Evolutionary conservation across 148 eudicot species (phyloP), one percentile per base, ranked within the genome.

Genomic region (Rhododendron griersonianum): DNA sequence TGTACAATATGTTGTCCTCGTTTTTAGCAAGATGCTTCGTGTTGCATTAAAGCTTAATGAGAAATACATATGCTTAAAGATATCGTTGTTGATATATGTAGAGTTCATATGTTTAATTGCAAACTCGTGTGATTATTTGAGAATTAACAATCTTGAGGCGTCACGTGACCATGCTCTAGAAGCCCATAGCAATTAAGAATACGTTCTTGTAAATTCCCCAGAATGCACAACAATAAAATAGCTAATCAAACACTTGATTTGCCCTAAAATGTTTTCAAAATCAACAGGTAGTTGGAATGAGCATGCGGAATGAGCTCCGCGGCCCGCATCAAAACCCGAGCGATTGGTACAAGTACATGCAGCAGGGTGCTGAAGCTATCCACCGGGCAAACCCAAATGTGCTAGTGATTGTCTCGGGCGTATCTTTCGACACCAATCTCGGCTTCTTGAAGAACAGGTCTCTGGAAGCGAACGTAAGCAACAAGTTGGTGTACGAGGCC

Each of bases 401-500:
- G 7, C 82, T 91, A 2, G 88, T 90, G 5, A 86, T 92, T 3
- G 81, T 91, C 37, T 91, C 93, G 10, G 94, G 93, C 30, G 79
- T 92, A 28, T 7, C 69, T 3, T 90, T 39, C 39, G 95, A 82
- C 33, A 79, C 69, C 13, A 45, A 87, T 47, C 90, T 93, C 1
- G 13, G 47, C 15, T 90, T 90, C 87, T 23, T 91, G 1, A 88
- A 86, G 48, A 0, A 33, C 16, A 84, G 45, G 44, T 87, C 91
- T 4, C 41, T 89, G 1, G 76, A 21, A 1, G 67, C 84, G 21
- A 89, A 80, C 16, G 45, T 86, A 13, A 50, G 23, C 48, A 83
- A 86, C 61, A 92, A 92, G 59, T 44, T 92, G 69, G 92, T 90
- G 0, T 92, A 53, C 7, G 94, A 92, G 87, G 84, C 89, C 15